phyloP scores from a whole-genome alignment of 164 flowering plant species.

The Vitis labrusca region DNA sequence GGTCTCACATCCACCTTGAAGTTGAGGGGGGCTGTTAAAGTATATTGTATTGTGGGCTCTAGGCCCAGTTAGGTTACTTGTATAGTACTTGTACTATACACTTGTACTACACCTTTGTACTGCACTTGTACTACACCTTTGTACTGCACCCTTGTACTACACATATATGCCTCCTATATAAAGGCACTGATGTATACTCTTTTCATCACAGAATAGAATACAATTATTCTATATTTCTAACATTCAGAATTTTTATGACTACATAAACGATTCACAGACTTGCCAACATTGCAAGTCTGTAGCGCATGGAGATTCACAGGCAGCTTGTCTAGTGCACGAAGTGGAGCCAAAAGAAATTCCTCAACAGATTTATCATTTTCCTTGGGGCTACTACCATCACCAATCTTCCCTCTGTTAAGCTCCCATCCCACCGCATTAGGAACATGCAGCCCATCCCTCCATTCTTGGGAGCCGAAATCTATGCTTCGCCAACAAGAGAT shows the following conservation, averaged over 20 bases:
- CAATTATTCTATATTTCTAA: too few relatives aligned
- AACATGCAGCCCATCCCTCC: constrained; percentile 40
- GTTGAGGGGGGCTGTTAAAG: too few relatives aligned
- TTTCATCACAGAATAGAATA: too few relatives aligned
- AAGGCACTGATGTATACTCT: too few relatives aligned
- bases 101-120: too few relatives aligned
- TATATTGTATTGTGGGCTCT: too few relatives aligned
- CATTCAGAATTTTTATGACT: constrained; percentile 38
- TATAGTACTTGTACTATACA: too few relatives aligned
- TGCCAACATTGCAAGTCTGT: constrained; percentile 79
- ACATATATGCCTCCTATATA: too few relatives aligned
- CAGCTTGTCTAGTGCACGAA: constrained; percentile 87
- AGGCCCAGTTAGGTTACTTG: too few relatives aligned
- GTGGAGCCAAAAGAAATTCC: constrained; percentile 79
- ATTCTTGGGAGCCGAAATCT: constrained; percentile 59
- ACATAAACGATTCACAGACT: constrained; percentile 76
- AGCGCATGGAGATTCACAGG: constrained; percentile 87
- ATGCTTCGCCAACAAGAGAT: constrained; percentile 88
- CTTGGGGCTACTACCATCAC: constrained; percentile 56
- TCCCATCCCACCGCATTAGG: constrained; percentile 93
- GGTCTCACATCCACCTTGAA: too few relatives aligned
- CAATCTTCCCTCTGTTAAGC: constrained; percentile 55
- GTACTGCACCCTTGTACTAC: too few relatives aligned
- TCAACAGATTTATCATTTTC: constrained; percentile 73
- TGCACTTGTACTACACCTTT: too few relatives aligned